phyloP scores from a whole-genome alignment of 2,329 filamentous ascomycete genomes.

The Calonectria pseudoturangicola region DNA sequence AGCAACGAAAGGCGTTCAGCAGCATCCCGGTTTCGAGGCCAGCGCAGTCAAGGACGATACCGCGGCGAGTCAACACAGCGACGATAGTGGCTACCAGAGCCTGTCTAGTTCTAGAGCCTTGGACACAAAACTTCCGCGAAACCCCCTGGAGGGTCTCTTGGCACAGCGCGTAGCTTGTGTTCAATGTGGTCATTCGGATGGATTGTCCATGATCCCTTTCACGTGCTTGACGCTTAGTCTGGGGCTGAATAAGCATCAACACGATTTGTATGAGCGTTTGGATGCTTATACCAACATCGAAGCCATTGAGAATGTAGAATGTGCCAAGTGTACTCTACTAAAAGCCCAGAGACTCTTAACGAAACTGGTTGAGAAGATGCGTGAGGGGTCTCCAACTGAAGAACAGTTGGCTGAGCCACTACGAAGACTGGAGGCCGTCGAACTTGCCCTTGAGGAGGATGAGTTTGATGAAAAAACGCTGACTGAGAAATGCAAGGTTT shows the following conservation, averaged over 20 bases:
- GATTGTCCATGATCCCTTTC: conserved; percentile 92
- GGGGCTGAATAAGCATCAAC: conserved; percentile 75
- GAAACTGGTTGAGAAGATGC: conserved; percentile 66
- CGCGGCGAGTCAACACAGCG: conserved; percentile 69
- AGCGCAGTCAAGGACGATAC: conserved; percentile 64
- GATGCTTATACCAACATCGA: conserved; percentile 91
- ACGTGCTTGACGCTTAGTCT: conserved; percentile 93
- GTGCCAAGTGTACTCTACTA: conserved; percentile 90
- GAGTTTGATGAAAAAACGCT: conserved; percentile 84
- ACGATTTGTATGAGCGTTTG: conserved; percentile 85
- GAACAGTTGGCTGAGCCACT: conserved; percentile 71
- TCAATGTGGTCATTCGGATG: conserved; percentile 89
- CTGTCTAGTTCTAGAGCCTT: conserved; percentile 61
- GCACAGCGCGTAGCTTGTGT: conserved; percentile 94
- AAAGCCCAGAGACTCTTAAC: conserved; percentile 70
- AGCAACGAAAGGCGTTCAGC: conserved; percentile 59
- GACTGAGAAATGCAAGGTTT: conserved; percentile 78
- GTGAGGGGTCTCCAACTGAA: conserved; percentile 61
- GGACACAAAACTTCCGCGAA: conserved; percentile 69
- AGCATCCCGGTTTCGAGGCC: conserved; percentile 62
- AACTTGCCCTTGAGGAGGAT: conserved; percentile 84
- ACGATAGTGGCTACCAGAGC: conserved; percentile 76
- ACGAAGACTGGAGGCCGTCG: conserved; percentile 78
- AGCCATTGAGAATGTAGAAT: conserved; percentile 91
- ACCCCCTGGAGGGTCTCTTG: conserved; percentile 90